These are phyloP conservation scores for Tetraselmis chui DNA, from an alignment of 139 green algal genomes.

Conservation along the genomic window DNA sequence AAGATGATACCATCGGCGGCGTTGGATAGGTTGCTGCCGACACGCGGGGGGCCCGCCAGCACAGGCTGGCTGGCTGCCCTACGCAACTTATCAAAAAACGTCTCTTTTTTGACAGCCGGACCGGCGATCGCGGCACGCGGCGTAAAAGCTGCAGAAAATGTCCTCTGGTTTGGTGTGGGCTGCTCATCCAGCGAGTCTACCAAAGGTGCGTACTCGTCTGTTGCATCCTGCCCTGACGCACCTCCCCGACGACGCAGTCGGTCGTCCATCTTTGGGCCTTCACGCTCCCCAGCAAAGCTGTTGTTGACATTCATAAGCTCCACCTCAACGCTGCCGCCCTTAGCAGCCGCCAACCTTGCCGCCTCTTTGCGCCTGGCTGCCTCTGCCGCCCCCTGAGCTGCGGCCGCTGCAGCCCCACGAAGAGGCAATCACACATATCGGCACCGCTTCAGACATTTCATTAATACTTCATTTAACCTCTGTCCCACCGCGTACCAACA, in stretches of 20 bases:
- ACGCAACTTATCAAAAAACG: conserved; percentile 41
- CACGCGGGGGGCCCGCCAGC: conserved; percentile 12
- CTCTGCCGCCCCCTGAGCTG: neutral
- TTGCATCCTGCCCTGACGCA: neutral
- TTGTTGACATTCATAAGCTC: neutral
- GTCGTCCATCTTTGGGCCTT: neutral
- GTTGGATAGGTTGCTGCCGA: neutral
- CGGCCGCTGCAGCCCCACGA: neutral
- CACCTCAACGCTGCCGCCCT: neutral
- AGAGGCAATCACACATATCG: too few relatives aligned
- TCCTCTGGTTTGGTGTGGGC: neutral
- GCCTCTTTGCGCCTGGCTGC: neutral
- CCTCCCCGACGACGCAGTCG: neutral
- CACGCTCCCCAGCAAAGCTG: neutral
- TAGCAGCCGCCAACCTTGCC: neutral
- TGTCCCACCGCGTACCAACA: too few relatives aligned
- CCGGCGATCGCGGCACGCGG: neutral
- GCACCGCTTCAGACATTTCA: too few relatives aligned
- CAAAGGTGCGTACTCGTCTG: neutral
- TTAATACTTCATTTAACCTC: too few relatives aligned
- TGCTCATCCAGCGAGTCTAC: neutral
- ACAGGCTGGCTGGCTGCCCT: conserved; percentile 45
- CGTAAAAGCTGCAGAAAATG: neutral
- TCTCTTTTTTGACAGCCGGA: conserved; percentile 1
- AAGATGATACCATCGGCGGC: neutral